Evolutionary conservation across 2,329 filamentous ascomycete genomes (phyloP).

Genomic region (Xylaria sp.): DNA sequence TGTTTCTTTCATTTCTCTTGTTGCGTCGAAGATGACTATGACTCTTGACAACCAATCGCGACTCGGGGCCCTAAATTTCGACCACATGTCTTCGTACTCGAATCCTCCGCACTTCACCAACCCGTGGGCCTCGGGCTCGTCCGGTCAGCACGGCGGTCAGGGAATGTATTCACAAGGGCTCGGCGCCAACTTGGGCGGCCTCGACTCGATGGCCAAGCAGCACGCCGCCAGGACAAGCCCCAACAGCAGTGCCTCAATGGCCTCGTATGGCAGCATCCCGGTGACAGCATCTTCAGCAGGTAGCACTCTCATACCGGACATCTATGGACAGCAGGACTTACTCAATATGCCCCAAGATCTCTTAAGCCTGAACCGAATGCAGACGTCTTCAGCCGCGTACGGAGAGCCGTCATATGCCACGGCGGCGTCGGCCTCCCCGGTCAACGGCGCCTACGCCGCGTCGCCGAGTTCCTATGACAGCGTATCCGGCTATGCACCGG

Average conservation of each 20-base stretch:
- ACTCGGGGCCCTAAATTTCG: constrained; percentile 78
- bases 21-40: constrained; percentile 78
- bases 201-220: constrained; percentile 61
- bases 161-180: constrained; percentile 66
- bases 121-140: constrained; percentile 73
- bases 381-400: constrained; percentile 65
- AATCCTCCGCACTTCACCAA: constrained; percentile 82
- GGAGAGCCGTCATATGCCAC: constrained; percentile 70
- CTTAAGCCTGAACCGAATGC: constrained; percentile 67
- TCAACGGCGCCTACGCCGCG: constrained; percentile 66
- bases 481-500: constrained; percentile 70
- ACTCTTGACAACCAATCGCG: constrained; percentile 88
- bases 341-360: constrained; percentile 76
- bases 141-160: constrained; percentile 57
- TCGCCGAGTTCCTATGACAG: constrained; percentile 74
- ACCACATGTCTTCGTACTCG: constrained; percentile 72
- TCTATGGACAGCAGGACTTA: constrained; percentile 66
- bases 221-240: constrained; percentile 61
- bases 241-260: constrained; percentile 63
- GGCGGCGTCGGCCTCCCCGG: constrained; percentile 67
- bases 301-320: constrained; percentile 64
- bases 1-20: constrained; percentile 27
- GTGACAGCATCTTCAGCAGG: constrained; percentile 75
- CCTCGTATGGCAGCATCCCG: constrained; percentile 72
- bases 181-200: constrained; percentile 58